phyloP scores from a whole-genome alignment of 2,329 filamentous ascomycete genomes.

The Chalaropsis ovoidea region DNA sequence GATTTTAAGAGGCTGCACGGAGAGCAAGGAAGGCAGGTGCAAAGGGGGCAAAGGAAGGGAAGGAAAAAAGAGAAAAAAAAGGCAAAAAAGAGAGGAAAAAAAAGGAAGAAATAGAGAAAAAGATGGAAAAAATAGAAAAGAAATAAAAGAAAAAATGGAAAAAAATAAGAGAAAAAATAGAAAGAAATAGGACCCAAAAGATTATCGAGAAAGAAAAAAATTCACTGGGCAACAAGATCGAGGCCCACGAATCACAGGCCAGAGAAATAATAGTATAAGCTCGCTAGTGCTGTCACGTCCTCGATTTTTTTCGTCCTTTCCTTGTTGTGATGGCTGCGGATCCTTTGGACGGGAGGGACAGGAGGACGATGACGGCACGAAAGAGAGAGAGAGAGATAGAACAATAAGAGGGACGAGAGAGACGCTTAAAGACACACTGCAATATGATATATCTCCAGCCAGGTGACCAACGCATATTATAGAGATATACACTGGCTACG shows the following conservation, averaged over 20 bases:
- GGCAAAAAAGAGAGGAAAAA: background rate
- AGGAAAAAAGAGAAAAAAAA: background rate
- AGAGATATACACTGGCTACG: too few species aligned
- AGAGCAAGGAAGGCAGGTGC: background rate
- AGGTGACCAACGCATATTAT: too few species aligned
- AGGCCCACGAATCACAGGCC: slow-evolving; percentile 16
- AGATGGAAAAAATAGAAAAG: background rate
- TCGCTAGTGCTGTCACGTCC: background rate
- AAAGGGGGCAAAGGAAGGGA: background rate
- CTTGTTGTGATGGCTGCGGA: background rate
- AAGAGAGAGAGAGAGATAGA: background rate
- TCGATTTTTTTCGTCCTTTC: background rate
- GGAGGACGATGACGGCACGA: background rate
- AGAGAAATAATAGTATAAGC: slow-evolving; percentile 15
- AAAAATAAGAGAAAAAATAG: background rate
- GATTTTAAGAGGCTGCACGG: background rate
- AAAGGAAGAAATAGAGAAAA: background rate
- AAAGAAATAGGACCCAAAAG: slow-evolving; percentile 5
- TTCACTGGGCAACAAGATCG: background rate
- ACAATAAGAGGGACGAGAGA: background rate
- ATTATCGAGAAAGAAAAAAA: slow-evolving; percentile 14
- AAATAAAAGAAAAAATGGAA: background rate
- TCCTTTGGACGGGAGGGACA: slow-evolving; percentile 1
- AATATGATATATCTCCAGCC: too few species aligned
- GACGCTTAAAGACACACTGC: too few species aligned